These are phyloP conservation scores for Penicillium sp. DNA, from an alignment of 2,329 filamentous ascomycete genomes.

Conservation along the genomic window DNA sequence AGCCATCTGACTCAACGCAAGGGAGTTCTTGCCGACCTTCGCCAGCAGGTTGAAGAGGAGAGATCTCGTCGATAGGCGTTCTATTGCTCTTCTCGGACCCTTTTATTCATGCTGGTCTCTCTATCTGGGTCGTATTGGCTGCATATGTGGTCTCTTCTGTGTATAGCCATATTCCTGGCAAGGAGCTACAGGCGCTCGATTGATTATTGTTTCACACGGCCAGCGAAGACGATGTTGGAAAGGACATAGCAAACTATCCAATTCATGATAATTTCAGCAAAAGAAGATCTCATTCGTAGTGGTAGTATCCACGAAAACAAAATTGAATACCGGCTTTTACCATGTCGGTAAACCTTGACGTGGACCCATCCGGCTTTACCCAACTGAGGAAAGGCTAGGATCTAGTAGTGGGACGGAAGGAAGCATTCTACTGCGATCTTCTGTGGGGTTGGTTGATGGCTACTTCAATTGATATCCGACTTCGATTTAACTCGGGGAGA, in stretches of 20 bases:
- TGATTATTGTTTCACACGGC: conserved; percentile 19
- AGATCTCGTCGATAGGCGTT: conserved; percentile 58
- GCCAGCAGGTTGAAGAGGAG: conserved; percentile 84
- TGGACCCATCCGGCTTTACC: too few species aligned
- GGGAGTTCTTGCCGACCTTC: conserved; percentile 74
- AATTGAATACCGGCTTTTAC: too few species aligned
- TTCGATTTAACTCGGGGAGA: too few species aligned
- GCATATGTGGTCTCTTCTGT: conserved; percentile 21
- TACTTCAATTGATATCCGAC: too few species aligned
- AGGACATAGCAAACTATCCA: conserved; percentile 2
- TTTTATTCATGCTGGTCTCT: conserved; percentile 3
- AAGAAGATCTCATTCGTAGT: not conserved
- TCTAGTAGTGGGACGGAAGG: too few species aligned
- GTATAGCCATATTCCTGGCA: conserved; percentile 38
- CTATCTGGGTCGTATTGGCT: conserved; percentile 16
- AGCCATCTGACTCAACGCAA: conserved; percentile 77
- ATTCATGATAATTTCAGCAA: not conserved
- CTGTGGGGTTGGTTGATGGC: too few species aligned
- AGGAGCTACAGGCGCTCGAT: conserved; percentile 41
- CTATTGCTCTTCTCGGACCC: not conserved
- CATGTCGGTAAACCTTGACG: too few species aligned
- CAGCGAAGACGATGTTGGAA: not conserved
- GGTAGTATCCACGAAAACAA: too few species aligned
- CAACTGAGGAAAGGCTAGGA: too few species aligned
- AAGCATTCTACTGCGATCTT: too few species aligned